A percentile compares a stretch with the other conserved stretches of the same genome.
Conservation (phyloP, 352 stramenopile species). For the Saprolegnia diclina region DNA sequence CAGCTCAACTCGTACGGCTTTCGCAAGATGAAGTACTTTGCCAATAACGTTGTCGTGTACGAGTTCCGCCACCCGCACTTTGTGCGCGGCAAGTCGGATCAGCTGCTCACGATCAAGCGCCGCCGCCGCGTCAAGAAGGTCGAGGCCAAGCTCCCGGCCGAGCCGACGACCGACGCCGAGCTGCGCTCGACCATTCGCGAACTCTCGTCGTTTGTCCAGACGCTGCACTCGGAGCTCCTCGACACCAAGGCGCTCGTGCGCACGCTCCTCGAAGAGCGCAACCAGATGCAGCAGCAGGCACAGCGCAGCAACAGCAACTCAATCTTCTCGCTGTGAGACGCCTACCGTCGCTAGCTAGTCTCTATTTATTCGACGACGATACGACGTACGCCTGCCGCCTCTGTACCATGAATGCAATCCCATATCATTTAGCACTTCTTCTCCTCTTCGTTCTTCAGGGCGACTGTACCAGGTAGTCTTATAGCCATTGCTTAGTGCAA, state of each 20-base stretch:
- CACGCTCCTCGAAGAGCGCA: slow-evolving; percentile 13
- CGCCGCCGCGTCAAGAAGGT: slow-evolving; percentile 19
- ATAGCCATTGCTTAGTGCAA: too few relatives aligned
- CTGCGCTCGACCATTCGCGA: slow-evolving; percentile 10
- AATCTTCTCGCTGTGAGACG: slow-evolving; percentile 5
- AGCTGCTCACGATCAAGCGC: slow-evolving; percentile 25
- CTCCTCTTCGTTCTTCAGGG: too few relatives aligned
- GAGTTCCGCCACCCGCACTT: slow-evolving; percentile 24
- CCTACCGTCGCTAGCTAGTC: background rate
- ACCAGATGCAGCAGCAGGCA: background rate
- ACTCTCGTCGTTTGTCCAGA: slow-evolving; percentile 18
- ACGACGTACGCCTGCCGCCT: background rate
- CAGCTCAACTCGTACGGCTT: slow-evolving; percentile 96
- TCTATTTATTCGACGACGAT: slow-evolving; percentile 19
- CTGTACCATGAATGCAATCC: background rate
- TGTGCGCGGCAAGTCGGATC: slow-evolving; percentile 21
- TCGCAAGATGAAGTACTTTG: slow-evolving; percentile 44
- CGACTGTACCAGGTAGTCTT: too few relatives aligned
- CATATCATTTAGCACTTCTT: background rate
- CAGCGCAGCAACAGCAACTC: background rate
- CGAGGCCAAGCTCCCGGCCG: background rate
- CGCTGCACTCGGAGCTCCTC: slow-evolving; percentile 20
- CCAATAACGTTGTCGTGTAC: slow-evolving; percentile 11
- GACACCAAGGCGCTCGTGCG: slow-evolving; percentile 20
- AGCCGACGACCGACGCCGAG: slow-evolving; percentile 14